phyloP scores from a whole-genome alignment of 768 basidiomycete species.

The Leccinum aurantiacum region DNA sequence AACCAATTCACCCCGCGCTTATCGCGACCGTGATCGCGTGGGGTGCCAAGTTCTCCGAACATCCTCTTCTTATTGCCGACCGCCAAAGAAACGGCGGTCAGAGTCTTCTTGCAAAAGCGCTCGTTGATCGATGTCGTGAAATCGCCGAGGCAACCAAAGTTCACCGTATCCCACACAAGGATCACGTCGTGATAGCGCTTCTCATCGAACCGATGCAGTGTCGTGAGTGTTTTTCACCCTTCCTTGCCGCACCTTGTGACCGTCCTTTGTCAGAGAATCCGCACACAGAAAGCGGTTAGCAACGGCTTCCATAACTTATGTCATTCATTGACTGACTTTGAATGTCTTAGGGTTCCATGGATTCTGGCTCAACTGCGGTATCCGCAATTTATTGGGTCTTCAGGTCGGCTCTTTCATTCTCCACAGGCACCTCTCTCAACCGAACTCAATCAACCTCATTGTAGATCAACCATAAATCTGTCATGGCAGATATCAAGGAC shows the following conservation, averaged over 20 bases:
- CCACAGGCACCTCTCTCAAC: constrained; percentile 7
- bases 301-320: constrained; percentile 16
- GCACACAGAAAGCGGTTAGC: constrained; percentile 65
- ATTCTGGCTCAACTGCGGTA: constrained; percentile 80
- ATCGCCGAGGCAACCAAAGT: constrained; percentile 86
- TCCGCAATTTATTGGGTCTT: constrained; percentile 75
- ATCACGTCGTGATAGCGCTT: constrained; percentile 80
- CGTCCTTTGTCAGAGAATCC: constrained; percentile 56
- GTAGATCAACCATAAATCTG: constrained; percentile 83
- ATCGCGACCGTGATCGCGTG: constrained; percentile 87
- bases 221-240: constrained; percentile 56
- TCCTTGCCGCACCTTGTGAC: constrained; percentile 8
- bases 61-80: constrained; percentile 79
- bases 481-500: constrained; percentile 70
- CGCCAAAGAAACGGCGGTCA: constrained; percentile 67
- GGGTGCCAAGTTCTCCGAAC: constrained; percentile 94
- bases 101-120: constrained; percentile 72
- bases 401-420: constrained; percentile 44
- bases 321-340: constrained; percentile 20
- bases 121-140: constrained; percentile 81
- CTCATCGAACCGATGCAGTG: constrained; percentile 83
- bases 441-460: constrained; percentile 9
- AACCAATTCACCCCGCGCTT: constrained; percentile 65
- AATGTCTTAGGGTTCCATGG: constrained; percentile 66
- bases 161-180: constrained; percentile 72